Evolutionary conservation across 768 basidiomycete species (phyloP).

Genomic region (Lactifluus volemus): DNA sequence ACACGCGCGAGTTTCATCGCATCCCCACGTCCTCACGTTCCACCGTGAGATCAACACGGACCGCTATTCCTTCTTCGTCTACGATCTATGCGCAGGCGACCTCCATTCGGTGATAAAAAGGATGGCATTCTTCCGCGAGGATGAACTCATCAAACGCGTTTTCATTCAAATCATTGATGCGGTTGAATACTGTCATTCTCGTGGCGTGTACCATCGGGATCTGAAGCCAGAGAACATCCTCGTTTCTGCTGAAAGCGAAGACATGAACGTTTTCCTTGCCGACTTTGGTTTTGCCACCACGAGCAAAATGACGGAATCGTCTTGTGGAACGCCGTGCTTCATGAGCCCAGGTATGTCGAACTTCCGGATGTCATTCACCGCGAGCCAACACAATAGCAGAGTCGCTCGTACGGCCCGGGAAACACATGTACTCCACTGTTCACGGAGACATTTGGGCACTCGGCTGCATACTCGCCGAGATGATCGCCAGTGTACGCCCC

Average conservation of each 20-base stretch:
- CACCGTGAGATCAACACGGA: conserved; percentile 80
- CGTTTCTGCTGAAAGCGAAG: not conserved
- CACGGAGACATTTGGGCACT: conserved; percentile 11
- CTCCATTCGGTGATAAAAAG: conserved; percentile 4
- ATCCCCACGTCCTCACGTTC: conserved; percentile 76
- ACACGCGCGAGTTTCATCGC: conserved; percentile 62
- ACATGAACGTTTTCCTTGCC: conserved; percentile 3
- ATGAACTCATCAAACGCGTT: conserved; percentile 7
- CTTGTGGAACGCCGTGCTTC: conserved; percentile 8
- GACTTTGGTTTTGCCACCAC: conserved; percentile 16
- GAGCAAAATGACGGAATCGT: not conserved
- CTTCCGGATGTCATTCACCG: no score
- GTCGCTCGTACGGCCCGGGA: not conserved
- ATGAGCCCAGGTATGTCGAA: conserved; percentile 12
- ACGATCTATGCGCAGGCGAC: conserved; percentile 14
- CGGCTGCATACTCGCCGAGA: conserved; percentile 11
- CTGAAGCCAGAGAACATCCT: conserved; percentile 9
- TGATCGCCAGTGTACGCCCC: conserved; percentile 2
- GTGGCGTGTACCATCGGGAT: conserved; percentile 12
- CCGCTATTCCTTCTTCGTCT: conserved; percentile 39
- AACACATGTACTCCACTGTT: not conserved
- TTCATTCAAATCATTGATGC: conserved; percentile 15
- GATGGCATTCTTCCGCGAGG: conserved; percentile 5
- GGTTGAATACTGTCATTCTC: conserved; percentile 6
- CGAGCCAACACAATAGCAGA: not conserved